Percentiles rank a stretch among this genome's conserved stretches.
phyloP scores from a whole-genome alignment of 805 yeast genomes.

The Barnettozyma populi region DNA sequence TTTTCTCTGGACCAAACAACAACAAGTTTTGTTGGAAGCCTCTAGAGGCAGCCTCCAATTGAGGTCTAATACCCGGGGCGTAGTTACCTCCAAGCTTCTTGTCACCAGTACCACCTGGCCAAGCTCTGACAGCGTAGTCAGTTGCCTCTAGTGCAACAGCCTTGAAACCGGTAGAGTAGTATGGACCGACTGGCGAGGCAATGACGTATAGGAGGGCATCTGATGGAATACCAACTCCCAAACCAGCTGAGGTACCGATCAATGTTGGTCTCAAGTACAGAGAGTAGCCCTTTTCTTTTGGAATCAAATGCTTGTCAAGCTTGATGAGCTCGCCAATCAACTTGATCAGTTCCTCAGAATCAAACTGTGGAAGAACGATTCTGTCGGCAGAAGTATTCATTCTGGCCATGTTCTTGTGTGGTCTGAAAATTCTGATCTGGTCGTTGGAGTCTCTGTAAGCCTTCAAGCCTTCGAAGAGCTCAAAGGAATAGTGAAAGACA shows the following conservation, averaged over 20 bases:
- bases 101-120: constrained; percentile 99
- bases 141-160: constrained; percentile 94
- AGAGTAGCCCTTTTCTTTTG: constrained; percentile 83
- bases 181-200: constrained; percentile 96
- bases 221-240: constrained; percentile 82
- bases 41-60: constrained; percentile 79
- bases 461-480: constrained; percentile 92
- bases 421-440: constrained; percentile 78
- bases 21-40: constrained; percentile 96
- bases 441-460: constrained; percentile 70
- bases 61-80: constrained; percentile 93
- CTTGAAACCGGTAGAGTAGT: constrained; percentile 91
- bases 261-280: constrained; percentile 90
- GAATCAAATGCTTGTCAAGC: constrained; percentile 74
- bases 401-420: constrained; percentile 86
- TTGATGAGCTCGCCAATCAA: constrained; percentile 71
- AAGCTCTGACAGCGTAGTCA: constrained; percentile 93
- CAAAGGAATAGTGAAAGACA: constrained; percentile 93
- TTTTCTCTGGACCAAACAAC: constrained; percentile 86
- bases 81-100: constrained; percentile 95
- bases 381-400: constrained; percentile 86
- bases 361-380: constrained; percentile 85
- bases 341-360: constrained; percentile 68
- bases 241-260: constrained; percentile 85
- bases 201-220: constrained; percentile 81